phyloP scores from a whole-genome alignment of 345 rosid species.

The Gossypium stocksii region DNA sequence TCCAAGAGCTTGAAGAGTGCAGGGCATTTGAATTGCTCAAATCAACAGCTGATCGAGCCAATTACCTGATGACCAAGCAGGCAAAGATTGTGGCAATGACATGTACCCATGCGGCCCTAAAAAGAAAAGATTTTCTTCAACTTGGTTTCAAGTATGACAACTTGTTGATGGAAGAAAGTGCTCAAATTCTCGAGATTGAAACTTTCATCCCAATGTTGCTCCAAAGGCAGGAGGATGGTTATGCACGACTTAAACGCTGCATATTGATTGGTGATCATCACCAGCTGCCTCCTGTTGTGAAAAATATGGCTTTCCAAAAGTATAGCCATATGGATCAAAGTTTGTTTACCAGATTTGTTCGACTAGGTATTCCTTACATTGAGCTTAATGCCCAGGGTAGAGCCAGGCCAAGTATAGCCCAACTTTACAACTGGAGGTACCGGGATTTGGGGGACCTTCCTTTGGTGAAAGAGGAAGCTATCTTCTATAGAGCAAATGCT shows the following conservation, averaged over 20 bases:
- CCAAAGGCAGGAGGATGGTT: slow-evolving; percentile 98
- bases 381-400: slow-evolving; percentile 99
- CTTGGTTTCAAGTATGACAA: slow-evolving; percentile 97
- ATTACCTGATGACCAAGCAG: slow-evolving; percentile 96
- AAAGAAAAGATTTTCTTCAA: slow-evolving; percentile 96
- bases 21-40: slow-evolving; percentile 99
- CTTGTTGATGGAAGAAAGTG: slow-evolving; percentile 99
- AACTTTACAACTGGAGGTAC: slow-evolving; percentile 97
- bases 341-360: slow-evolving; percentile 96
- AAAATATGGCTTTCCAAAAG: slow-evolving; percentile 99
- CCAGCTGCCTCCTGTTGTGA: slow-evolving; percentile 98
- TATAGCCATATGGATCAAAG: slow-evolving; percentile 99
- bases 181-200: slow-evolving; percentile 96
- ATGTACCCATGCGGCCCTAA: slow-evolving; percentile 97
- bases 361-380: slow-evolving; percentile 92
- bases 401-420: slow-evolving; percentile 94
- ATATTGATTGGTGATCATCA: slow-evolving; percentile 98
- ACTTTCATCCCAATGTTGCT: slow-evolving; percentile 99
- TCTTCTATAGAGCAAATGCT: slow-evolving; percentile 79
- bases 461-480: slow-evolving; percentile 56
- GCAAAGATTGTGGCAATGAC: slow-evolving; percentile 99
- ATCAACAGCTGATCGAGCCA: slow-evolving; percentile 98
- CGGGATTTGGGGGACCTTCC: slow-evolving; percentile 95
- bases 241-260: slow-evolving; percentile 96
- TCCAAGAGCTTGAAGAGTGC: slow-evolving; percentile 98